These are phyloP conservation scores for Ogataea philodendri DNA, from an alignment of 805 yeast species.

Conservation along the genomic window DNA sequence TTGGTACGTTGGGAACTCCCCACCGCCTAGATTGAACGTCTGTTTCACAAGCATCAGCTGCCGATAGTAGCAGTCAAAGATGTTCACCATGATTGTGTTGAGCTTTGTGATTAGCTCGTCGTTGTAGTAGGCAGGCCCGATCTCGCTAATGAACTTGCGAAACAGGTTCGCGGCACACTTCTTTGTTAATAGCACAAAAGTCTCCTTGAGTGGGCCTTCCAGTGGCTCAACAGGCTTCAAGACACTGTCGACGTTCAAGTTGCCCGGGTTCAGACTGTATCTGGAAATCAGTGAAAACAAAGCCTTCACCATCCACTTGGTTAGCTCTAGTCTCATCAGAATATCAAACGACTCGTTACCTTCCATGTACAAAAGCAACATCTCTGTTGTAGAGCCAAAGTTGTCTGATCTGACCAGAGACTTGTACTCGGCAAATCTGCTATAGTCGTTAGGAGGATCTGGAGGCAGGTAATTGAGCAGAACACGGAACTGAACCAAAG, in stretches of 20 bases:
- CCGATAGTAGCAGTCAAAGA: constrained; percentile 32
- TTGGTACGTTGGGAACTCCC: constrained; percentile 25
- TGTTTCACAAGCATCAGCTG: constrained; percentile 33
- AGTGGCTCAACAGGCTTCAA: constrained; percentile 9
- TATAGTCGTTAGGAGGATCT: constrained; percentile 13
- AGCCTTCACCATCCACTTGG: constrained; percentile 24
- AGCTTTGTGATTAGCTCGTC: constrained; percentile 39
- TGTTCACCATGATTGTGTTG: constrained; percentile 36
- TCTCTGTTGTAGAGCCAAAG: constrained; percentile 40
- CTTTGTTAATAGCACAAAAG: constrained; percentile 11
- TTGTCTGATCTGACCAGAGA: constrained; percentile 31
- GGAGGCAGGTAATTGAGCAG: constrained; percentile 26
- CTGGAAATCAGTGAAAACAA: constrained; percentile 25
- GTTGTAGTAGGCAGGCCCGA: constrained; percentile 33
- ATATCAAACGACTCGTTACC: constrained; percentile 44
- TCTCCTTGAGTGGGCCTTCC: constrained; percentile 9
- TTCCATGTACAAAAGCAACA: constrained; percentile 41
- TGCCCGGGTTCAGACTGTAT: constrained; percentile 11
- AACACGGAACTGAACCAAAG: constrained; percentile 43
- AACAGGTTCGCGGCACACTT: constrained; percentile 21
- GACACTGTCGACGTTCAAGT: constrained; percentile 25
- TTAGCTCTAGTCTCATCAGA: constrained; percentile 26
- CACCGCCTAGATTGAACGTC: constrained; percentile 28
- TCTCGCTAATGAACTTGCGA: constrained; percentile 22
- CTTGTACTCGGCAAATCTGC: constrained; percentile 20